Evolutionary conservation across 106 monocot genomes (phyloP), one percentile per base, ranked within the genome.

Genomic region (Hemerocallis citrina): DNA sequence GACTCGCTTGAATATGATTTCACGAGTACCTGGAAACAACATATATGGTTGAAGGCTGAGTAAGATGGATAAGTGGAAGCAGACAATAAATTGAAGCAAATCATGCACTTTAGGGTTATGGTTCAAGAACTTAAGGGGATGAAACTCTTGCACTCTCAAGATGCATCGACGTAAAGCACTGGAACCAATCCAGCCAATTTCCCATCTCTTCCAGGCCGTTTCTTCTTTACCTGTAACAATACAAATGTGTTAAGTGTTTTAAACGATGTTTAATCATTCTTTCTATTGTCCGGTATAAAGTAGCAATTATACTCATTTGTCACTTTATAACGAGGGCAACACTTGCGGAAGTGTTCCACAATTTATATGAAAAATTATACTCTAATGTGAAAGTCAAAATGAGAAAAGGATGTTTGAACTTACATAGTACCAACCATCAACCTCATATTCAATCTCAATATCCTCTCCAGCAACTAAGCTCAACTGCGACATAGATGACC

Each of bases 361-460:
- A n/a, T n/a, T n/a, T n/a, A n/a, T n/a, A n/a, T n/a, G n/a, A n/a
- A 0, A 25, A 51, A 28, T 16, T 33, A 33, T 4, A 56, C 34
- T 37, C 33, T 57, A 19, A 56, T 31, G 0, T 17, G 21, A 36
- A 20, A 32, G 3, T 1, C 36, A 11, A 11, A 37, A 15, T 28
- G n/a, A 44, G 44, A 38, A 20, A 11, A 27, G 27, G 10, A 4
- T 13, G 3, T 52, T 2, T 4, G 10, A 46, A 90, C 95, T 87
- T 81, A 96, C 96, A 77, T 96, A 80, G 68, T 67, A 96, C 96
- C 96, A 96, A 42, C 96, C 96, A 66, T 96, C 96, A 42, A 96
- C 87, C 79, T 96, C 96, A 47, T 96, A 83, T 49, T 96, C 84
- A 65, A 96, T 96, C 64, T 91, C 91, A 45, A 96, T 76, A 49